phyloP scores from a whole-genome alignment of 2,329 filamentous ascomycete genomes.

The Aspergillus novofumigatus region DNA sequence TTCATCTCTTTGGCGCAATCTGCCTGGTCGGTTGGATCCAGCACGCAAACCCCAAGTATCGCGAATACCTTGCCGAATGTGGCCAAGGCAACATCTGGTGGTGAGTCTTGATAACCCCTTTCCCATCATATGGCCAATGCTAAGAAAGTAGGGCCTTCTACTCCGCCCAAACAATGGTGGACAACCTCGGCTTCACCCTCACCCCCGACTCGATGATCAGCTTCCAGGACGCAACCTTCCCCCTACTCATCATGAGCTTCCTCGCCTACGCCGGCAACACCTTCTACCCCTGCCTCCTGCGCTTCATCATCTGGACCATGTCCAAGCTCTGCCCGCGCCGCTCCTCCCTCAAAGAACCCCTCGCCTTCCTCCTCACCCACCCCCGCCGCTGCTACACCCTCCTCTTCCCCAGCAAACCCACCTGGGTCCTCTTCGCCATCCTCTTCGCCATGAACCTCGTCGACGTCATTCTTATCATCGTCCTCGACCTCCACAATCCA shows the following conservation, averaged over 20 bases:
- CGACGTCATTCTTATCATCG: slow-evolving; percentile 54
- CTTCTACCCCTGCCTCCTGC: slow-evolving; percentile 52
- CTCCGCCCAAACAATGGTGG: slow-evolving; percentile 49
- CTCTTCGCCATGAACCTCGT: slow-evolving; percentile 49
- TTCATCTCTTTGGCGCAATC: slow-evolving; percentile 46
- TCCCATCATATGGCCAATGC: background rate
- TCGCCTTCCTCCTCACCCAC: slow-evolving; percentile 59
- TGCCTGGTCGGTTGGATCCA: slow-evolving; percentile 49
- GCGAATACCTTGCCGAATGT: slow-evolving; percentile 35
- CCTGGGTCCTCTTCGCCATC: slow-evolving; percentile 53
- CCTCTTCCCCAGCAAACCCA: slow-evolving; percentile 57
- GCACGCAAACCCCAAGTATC: slow-evolving; percentile 39
- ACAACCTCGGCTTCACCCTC: slow-evolving; percentile 53
- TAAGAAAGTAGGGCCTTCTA: slow-evolving; percentile 42
- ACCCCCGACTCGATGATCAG: slow-evolving; percentile 53
- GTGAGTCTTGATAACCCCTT: slow-evolving; percentile 30
- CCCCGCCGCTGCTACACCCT: slow-evolving; percentile 60
- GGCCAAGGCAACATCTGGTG: slow-evolving; percentile 47
- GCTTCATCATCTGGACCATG: slow-evolving; percentile 56
- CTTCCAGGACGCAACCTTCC: slow-evolving; percentile 45
- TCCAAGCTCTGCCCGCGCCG: slow-evolving; percentile 44
- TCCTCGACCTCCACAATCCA: slow-evolving; percentile 50
- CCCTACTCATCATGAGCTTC: slow-evolving; percentile 37
- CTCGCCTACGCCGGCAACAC: slow-evolving; percentile 39
- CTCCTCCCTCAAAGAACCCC: slow-evolving; percentile 31